phyloP scores from a whole-genome alignment of 2,329 filamentous ascomycete species.

The Phoma sp. region DNA sequence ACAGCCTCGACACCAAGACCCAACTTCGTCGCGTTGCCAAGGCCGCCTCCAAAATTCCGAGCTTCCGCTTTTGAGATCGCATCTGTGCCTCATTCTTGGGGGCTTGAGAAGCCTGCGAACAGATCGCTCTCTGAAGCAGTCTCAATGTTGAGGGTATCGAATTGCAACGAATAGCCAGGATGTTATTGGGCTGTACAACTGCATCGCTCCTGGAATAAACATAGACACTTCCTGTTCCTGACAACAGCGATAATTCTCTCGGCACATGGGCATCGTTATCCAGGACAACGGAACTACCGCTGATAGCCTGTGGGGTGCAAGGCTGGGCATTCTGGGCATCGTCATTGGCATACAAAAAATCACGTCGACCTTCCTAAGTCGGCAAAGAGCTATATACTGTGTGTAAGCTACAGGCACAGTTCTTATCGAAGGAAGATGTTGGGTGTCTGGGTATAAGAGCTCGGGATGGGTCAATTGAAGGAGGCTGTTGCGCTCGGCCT shows the following conservation, averaged over 20 bases:
- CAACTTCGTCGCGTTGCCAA: slow-evolving; percentile 11
- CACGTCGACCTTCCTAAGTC: slow-evolving; percentile 39
- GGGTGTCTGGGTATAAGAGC: slow-evolving; percentile 7
- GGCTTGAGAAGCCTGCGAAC: no score
- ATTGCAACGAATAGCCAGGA: no score
- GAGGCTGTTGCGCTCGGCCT: not conserved
- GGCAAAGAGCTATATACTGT: slow-evolving; percentile 24
- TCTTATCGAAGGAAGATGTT: slow-evolving; percentile 23
- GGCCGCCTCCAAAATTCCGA: slow-evolving; percentile 1
- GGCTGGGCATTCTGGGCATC: slow-evolving; percentile 33
- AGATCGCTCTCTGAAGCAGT: not conserved
- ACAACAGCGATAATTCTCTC: not conserved
- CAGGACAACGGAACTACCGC: slow-evolving; percentile 4
- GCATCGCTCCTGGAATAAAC: not conserved
- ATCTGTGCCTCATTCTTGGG: not conserved
- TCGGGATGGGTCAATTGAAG: not conserved
- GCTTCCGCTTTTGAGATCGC: slow-evolving; percentile 6
- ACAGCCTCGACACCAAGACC: not conserved
- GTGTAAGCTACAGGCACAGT: not conserved
- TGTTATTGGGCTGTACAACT: no score
- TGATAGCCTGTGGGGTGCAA: slow-evolving; percentile 15
- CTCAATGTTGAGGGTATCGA: not conserved
- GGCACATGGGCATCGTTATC: slow-evolving; percentile 5
- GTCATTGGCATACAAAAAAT: slow-evolving; percentile 28
- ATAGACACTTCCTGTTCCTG: not conserved